Evolutionary conservation across 2,329 filamentous ascomycete genomes (phyloP), one percentile per base, ranked within the genome.

Genomic region (Cephalotrichum gorgonifer): DNA sequence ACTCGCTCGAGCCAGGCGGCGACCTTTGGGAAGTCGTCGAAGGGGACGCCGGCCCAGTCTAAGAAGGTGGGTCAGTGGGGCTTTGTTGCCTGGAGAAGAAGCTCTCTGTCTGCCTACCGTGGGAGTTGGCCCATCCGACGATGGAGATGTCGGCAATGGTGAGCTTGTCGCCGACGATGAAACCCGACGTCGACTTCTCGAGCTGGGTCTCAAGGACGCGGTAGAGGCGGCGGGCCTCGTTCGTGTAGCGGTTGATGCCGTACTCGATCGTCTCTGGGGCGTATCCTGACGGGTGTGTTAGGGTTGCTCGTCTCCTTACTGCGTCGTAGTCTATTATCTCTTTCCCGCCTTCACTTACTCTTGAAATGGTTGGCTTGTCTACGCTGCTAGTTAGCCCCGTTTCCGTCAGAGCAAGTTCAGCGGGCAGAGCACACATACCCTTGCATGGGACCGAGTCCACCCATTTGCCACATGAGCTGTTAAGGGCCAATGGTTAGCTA

Each of bases 161-260:
- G 53, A 76, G 71, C 53, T 78, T 78, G 62, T 86, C 78, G 31
- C 85, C 86, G 42, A 84, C 81, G 12, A 84, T 65, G 60, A 73
- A 84, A 12, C 76, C 77, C 0, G 73, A 76, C 3, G 64, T 61
- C 5, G 74, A 74, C 58, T 73, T 72, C 53, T 68, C 63, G 41
- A 95, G 77, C 49, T 89, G 81, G 44, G 75, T 79, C 59, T 95
- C 83, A 51, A 95, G 70, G 20, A 88, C 83, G 47, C 80, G 73
- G 68, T 93, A 95, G 2, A 95, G 73, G 14, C 89, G 81, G n/a
- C 83, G 76, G 0, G 85, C 88, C 69, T 95, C 89, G 61, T 88
- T 93, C 60, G 75, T 70, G 68, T 95, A 95, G 44, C 89, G 78
- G 60, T 86, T 80, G 49, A 94, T 79, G 53, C 85, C 88, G 62